Conservation (phyloP, 1,284 basidiomycete species). For the Schizophyllum amplum region DNA sequence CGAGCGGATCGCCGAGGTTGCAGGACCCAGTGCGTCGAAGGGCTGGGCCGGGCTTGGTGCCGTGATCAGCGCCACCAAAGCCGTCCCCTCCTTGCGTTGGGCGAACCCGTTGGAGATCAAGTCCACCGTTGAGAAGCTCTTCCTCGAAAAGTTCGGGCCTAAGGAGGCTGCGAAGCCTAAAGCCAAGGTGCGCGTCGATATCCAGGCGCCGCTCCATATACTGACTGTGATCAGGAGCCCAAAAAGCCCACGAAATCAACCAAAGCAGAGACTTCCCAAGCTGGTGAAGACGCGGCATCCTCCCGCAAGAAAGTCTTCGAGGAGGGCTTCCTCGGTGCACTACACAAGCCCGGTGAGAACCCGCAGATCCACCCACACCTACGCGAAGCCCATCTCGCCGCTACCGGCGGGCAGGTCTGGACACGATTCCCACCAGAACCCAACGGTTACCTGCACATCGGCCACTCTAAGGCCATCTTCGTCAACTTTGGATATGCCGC, state of each 20-base stretch:
- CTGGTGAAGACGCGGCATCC: slow-evolving; percentile 25
- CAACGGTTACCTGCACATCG: slow-evolving; percentile 94
- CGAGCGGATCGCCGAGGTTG: slow-evolving; percentile 52
- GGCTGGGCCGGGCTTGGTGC: slow-evolving; percentile 75
- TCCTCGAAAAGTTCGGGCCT: slow-evolving; percentile 71
- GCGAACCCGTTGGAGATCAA: slow-evolving; percentile 88
- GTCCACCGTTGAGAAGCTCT: slow-evolving; percentile 74
- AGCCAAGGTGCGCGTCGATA: slow-evolving; percentile 45
- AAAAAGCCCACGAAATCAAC: slow-evolving; percentile 40
- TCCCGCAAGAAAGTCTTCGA: slow-evolving; percentile 75
- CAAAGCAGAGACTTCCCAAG: slow-evolving; percentile 26
- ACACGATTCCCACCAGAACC: slow-evolving; percentile 99
- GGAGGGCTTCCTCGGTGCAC: slow-evolving; percentile 89
- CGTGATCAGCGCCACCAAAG: slow-evolving; percentile 67
- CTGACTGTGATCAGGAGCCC: slow-evolving; percentile 33
- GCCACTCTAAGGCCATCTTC: slow-evolving; percentile 98
- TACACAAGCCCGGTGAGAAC: slow-evolving; percentile 94
- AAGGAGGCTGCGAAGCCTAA: slow-evolving; percentile 67
- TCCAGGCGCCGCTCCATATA: background rate
- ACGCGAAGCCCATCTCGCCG: slow-evolving; percentile 75
- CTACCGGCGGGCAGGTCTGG: slow-evolving; percentile 80
- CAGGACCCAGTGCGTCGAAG: slow-evolving; percentile 26
- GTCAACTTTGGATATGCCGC: slow-evolving; percentile 98
- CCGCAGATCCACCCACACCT: slow-evolving; percentile 79
- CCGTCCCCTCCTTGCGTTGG: slow-evolving; percentile 74